A percentile compares a stretch with the other conserved stretches of the same genome.
Conservation (phyloP, 176 grass and related monocot genomes). For the Eleusine indica region DNA sequence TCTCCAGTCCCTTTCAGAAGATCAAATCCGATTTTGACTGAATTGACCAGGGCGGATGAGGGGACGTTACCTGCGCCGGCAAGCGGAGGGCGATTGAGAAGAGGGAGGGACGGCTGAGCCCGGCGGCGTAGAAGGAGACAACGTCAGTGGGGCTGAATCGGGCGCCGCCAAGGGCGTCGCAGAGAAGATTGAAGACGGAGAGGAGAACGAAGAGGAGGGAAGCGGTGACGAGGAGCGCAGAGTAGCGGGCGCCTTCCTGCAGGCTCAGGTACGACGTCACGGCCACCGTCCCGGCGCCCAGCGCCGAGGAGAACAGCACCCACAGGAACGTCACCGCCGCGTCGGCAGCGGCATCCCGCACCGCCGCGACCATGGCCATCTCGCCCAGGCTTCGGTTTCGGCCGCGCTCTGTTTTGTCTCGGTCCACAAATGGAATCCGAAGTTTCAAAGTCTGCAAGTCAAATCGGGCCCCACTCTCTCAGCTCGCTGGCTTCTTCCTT, state of each 20-base stretch:
- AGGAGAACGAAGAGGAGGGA: constrained; percentile 52
- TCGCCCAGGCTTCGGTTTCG: too few relatives aligned
- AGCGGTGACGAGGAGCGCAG: constrained; percentile 33
- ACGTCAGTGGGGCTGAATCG: constrained; percentile 65
- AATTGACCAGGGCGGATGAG: too few relatives aligned
- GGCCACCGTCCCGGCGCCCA: constrained; percentile 32
- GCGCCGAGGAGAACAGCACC: constrained; percentile 36
- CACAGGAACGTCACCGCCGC: constrained; percentile 36
- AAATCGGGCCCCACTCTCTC: too few relatives aligned
- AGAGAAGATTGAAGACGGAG: constrained; percentile 51
- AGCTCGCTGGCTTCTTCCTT: too few relatives aligned
- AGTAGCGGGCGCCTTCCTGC: constrained; percentile 15
- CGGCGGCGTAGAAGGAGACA: constrained; percentile 60
- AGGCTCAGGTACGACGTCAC: constrained; percentile 34
- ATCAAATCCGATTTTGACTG: too few relatives aligned
- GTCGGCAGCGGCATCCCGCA: constrained; percentile 31
- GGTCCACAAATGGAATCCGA: too few relatives aligned
- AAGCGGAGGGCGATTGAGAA: constrained; percentile 37
- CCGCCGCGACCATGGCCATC: constrained; percentile 19
- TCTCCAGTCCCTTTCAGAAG: too few relatives aligned
- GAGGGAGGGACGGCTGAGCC: constrained; percentile 34
- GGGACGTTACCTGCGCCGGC: constrained; percentile 14
- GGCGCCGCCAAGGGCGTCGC: constrained; percentile 54
- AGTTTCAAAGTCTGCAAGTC: too few relatives aligned
- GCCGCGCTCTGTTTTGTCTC: too few relatives aligned